A percentile compares a stretch with the other conserved stretches of the same genome.
Evolutionary conservation across 2,329 filamentous ascomycete genomes (phyloP).

Genomic region (Colletotrichum sp.): DNA sequence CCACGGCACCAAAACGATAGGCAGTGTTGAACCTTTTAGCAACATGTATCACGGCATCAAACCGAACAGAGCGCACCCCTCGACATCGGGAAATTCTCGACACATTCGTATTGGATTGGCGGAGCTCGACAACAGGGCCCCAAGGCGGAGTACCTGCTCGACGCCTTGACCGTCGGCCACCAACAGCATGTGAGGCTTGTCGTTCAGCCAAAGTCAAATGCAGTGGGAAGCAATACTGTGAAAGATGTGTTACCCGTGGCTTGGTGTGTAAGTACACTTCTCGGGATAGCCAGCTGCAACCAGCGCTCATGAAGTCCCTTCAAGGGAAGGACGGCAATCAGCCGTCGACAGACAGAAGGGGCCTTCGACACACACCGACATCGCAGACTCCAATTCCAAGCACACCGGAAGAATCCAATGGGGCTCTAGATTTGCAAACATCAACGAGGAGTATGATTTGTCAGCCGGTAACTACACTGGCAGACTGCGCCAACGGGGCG

Average conservation of each 20-base stretch:
- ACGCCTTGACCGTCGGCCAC: not conserved
- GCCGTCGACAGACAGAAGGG: not conserved
- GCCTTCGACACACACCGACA: not conserved
- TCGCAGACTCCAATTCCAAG: not conserved
- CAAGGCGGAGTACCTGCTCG: not conserved
- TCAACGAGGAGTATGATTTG: not conserved
- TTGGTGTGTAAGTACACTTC: not conserved
- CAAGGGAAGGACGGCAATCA: not conserved
- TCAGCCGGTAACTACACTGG: not conserved
- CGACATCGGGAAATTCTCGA: not conserved
- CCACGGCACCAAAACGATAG: not conserved
- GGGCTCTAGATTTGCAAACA: not conserved
- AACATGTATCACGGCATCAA: not conserved
- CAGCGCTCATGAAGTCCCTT: not conserved
- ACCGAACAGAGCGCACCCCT: not conserved
- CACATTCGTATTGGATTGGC: not conserved
- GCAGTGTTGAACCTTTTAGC: not conserved
- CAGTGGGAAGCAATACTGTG: not conserved
- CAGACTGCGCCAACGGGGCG: not conserved
- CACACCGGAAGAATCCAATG: not conserved
- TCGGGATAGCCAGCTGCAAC: not conserved
- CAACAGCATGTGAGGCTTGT: not conserved
- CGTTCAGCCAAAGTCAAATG: not conserved
- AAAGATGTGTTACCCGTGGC: not conserved
- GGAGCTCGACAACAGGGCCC: not conserved